Evolutionary conservation across 306 rosid genomes (phyloP), one percentile per base, ranked within the genome.

Genomic region (Senna siamea): DNA sequence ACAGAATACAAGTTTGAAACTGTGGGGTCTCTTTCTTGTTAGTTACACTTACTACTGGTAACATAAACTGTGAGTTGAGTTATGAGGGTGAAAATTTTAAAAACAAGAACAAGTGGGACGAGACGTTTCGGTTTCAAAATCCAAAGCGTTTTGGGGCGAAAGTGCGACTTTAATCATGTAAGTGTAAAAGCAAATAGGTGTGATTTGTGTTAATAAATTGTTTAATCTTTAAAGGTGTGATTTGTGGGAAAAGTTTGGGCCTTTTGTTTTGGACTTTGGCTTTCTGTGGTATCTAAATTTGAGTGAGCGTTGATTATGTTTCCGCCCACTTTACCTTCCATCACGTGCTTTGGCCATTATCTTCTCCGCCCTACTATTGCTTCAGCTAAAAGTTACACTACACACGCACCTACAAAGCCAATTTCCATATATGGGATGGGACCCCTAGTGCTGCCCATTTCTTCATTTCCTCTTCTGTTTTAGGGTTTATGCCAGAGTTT

Each of bases 261-360:
- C 20, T 52, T 52, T 52, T 52, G 6, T 23, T 55, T 22, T 53
- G 17, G 17, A 11, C 50, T 19, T 53, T 20, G 2, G 19, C 13
- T 11, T 22, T 23, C 2, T 5, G 2, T 13, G 5, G 9, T 30
- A 0, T 55, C 35, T 55, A 8, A 22, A 23, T 55, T 23, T 23
- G 15, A 55, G 2, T 22, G n/a, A 9, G 11, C 19, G 26, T 74
- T 76, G 77, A 80, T 56, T 67, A 51, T 61, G n/a, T n/a, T n/a
- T n/a, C n/a, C n/a, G 77, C 67, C 78, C 71, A 72, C 66, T 64
- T 76, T 23, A n/a, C 3, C 5, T 4, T 44, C 6, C 20, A 48
- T 48, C 54, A 48, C 54, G 20, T 48, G 54, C 54, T n/a, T 44
- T 48, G 9, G 2, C 6, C 54, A 48, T 9, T n/a, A 44, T 13